Base-by-base conservation (phyloP, 2,329 filamentous ascomycete species). In the Epichloe sibirici region DNA sequence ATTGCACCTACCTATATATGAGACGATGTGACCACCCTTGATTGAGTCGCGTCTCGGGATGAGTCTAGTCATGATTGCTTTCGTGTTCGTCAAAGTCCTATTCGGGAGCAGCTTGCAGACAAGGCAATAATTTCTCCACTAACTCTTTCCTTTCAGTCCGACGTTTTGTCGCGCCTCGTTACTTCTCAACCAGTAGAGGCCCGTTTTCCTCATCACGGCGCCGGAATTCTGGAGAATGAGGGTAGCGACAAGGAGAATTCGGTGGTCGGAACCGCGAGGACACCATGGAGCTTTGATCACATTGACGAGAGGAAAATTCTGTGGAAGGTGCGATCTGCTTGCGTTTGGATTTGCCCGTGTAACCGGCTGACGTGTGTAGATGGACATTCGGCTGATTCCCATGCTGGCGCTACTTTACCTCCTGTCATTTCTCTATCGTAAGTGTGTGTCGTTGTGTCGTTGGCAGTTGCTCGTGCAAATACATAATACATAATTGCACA, bases 341-440 rank as follows among this genome's bases (percentile, higher is more conserved):
- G 23, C 2, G 15, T 12, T 17, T 4, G 13, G 9, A 28, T 9
- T 25, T 8, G 28, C 21, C 13, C 35, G 15, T 13, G 44, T 35
- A 3, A 15, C 17, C 5, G 15, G 21, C 23, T 42, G 11, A 39
- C 17, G 31, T 6, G 3, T 11, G 3, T 28, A 77, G 74, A 76
- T 78, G 70, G 75, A 78, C 51, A 55, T 73, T 23, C 73, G 71
- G 3, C 60, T 79, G 23, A 75, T 78, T 13, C 81, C 81, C 0
- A 75, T 77, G 84, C 62, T 93, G 76, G 73, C 86, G 9, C 48
- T 79, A 28, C 72, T 88, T 1, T 88, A 87, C 59, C 70, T 88
- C 0, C 72, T 88, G 1, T 84, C 81, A 28, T 88, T 85, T 62
- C 74, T 88, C 25, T 84, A 88, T 62, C 74, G 74, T 71, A 57